These are phyloP conservation scores for Mycoemilia scoparia DNA, from an alignment of 192 early-diverging fungal species.

Conservation along the genomic window DNA sequence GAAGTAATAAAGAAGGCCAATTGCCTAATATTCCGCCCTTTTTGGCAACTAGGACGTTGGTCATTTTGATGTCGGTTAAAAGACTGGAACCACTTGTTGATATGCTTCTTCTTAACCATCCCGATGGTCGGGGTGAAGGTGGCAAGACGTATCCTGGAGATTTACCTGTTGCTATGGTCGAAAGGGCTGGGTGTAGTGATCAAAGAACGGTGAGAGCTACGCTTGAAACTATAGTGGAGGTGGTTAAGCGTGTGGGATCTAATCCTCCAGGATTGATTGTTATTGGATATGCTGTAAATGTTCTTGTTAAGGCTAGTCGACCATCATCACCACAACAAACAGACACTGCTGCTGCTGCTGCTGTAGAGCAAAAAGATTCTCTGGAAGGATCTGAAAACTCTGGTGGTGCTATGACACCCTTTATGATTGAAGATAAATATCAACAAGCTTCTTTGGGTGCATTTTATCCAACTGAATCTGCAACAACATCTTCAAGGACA, in stretches of 20 bases:
- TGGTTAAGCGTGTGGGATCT: slow-evolving; percentile 42
- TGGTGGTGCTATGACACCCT: too few species aligned
- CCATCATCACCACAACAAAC: too few species aligned
- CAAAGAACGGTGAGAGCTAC: slow-evolving; percentile 53
- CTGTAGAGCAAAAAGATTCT: too few species aligned
- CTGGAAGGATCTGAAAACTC: too few species aligned
- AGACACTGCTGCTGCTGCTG: too few species aligned
- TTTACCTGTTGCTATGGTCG: slow-evolving; percentile 60
- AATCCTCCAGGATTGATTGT: slow-evolving; percentile 65
- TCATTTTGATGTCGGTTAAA: slow-evolving; percentile 72
- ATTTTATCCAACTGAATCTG: too few species aligned
- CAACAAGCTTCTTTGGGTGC: too few species aligned
- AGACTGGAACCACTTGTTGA: slow-evolving; percentile 43
- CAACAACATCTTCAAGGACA: too few species aligned
- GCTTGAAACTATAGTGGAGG: slow-evolving; percentile 37
- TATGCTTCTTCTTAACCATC: slow-evolving; percentile 39
- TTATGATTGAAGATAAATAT: too few species aligned
- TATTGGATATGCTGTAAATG: slow-evolving; percentile 46
- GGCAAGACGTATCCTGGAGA: slow-evolving; percentile 40
- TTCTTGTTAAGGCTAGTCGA: too few species aligned
- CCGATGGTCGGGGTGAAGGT: too few species aligned
- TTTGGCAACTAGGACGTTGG: slow-evolving; percentile 46
- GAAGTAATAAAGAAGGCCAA: slow-evolving; percentile 56
- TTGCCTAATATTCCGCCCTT: slow-evolving; percentile 56
- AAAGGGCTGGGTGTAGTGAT: slow-evolving; percentile 58